phyloP scores from a whole-genome alignment of 805 yeast species.

The Metschnikowia drakensbergensis region DNA sequence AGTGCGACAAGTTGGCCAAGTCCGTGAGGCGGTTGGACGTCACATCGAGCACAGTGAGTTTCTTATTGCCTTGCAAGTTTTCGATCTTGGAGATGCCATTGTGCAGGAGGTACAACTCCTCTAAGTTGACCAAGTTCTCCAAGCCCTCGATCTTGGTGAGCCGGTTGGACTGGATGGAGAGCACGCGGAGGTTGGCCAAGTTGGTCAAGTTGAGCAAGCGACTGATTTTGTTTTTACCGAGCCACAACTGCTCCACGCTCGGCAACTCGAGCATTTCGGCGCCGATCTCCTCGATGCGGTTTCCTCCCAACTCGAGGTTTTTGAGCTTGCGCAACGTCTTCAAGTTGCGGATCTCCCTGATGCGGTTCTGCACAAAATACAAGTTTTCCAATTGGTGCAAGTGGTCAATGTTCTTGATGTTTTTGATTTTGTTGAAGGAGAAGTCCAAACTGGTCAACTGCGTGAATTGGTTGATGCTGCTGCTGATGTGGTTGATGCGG shows the following conservation, averaged over 20 bases:
- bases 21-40: slow-evolving; percentile 67
- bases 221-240: slow-evolving; percentile 80
- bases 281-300: slow-evolving; percentile 54
- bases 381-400: slow-evolving; percentile 61
- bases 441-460: slow-evolving; percentile 66
- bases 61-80: slow-evolving; percentile 66
- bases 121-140: slow-evolving; percentile 64
- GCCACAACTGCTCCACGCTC: slow-evolving; percentile 75
- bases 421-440: slow-evolving; percentile 84
- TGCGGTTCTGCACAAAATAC: slow-evolving; percentile 86
- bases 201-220: slow-evolving; percentile 58
- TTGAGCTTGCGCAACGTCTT: slow-evolving; percentile 52
- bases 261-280: slow-evolving; percentile 54
- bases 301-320: slow-evolving; percentile 89
- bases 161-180: slow-evolving; percentile 86
- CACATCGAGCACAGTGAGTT: slow-evolving; percentile 72
- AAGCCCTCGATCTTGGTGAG: slow-evolving; percentile 77
- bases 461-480: slow-evolving; percentile 56
- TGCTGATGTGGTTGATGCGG: slow-evolving; percentile 79
- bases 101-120: slow-evolving; percentile 85
- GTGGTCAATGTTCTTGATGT: slow-evolving; percentile 71
- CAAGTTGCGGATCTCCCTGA: slow-evolving; percentile 65
- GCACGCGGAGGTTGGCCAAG: slow-evolving; percentile 60
- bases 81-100: slow-evolving; percentile 74
- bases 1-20: slow-evolving; percentile 62